phyloP scores from a whole-genome alignment of 73 alveolate species.

The Paraurostyla sp. region DNA sequence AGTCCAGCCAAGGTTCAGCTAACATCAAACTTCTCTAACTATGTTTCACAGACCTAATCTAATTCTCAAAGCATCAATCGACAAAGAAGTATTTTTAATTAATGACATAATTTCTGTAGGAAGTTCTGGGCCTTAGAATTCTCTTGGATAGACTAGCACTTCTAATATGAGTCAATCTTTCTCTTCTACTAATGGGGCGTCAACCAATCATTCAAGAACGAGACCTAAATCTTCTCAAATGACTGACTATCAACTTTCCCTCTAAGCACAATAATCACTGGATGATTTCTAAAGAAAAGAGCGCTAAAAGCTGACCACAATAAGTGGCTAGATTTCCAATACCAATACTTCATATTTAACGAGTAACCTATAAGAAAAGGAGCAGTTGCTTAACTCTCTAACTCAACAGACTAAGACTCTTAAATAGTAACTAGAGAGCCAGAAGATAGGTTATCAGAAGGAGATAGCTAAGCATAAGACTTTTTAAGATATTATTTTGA shows the following conservation, averaged over 20 bases:
- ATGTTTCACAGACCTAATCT: too few relatives aligned
- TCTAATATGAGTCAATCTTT: too few relatives aligned
- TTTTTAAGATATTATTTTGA: slow-evolving; percentile 31
- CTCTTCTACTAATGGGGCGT: neutral
- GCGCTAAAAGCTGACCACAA: neutral
- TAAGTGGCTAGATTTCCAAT: neutral
- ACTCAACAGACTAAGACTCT: neutral
- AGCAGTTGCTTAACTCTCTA: neutral
- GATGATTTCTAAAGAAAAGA: neutral
- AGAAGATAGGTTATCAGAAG: neutral
- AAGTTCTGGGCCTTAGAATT: too few relatives aligned
- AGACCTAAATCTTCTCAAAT: slow-evolving; percentile 31
- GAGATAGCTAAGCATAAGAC: slow-evolving; percentile 28
- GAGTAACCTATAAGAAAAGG: neutral
- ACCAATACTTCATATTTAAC: neutral
- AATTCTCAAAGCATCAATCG: too few relatives aligned
- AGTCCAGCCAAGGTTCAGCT: too few relatives aligned
- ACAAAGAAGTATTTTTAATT: too few relatives aligned
- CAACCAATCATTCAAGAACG: neutral
- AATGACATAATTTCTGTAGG: too few relatives aligned
- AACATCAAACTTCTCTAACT: too few relatives aligned
- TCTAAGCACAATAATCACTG: neutral
- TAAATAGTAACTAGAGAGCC: neutral
- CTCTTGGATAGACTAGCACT: too few relatives aligned
- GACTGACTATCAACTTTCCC: slow-evolving; percentile 14